A percentile compares a stretch with the other conserved stretches of the same genome.
These are phyloP conservation scores for Niebla homalea DNA, from an alignment of 495 filamentous ascomycete genomes.

Conservation along the genomic window DNA sequence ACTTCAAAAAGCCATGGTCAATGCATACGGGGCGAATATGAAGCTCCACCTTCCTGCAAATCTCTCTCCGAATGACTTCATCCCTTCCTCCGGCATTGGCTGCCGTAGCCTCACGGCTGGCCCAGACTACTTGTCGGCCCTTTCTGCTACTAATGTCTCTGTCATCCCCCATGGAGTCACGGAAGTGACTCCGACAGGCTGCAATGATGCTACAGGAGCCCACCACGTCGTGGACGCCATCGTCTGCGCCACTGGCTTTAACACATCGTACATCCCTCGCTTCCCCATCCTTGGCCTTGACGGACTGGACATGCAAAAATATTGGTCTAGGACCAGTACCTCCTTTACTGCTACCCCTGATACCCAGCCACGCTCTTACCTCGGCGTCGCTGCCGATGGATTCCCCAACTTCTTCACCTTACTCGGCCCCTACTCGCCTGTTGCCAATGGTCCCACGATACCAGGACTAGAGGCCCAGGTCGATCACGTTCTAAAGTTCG, in stretches of 20 bases:
- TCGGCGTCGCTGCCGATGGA: conserved; percentile 43
- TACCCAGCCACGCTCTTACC: conserved; percentile 36
- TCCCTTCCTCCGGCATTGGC: conserved; percentile 32
- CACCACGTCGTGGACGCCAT: conserved; percentile 29
- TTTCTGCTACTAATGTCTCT: conserved; percentile 34
- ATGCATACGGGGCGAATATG: conserved; percentile 30
- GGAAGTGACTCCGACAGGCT: conserved; percentile 31
- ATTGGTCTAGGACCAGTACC: conserved; percentile 29
- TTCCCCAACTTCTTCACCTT: conserved; percentile 57
- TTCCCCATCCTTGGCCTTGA: conserved; percentile 37
- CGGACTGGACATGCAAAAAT: conserved; percentile 33
- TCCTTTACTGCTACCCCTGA: no score
- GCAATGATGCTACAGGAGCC: conserved; percentile 35
- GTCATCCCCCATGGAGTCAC: conserved; percentile 28
- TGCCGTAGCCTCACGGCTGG: conserved; percentile 40
- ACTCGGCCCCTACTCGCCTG: conserved; percentile 32
- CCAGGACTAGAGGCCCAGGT: conserved; percentile 33
- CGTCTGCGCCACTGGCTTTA: conserved; percentile 40
- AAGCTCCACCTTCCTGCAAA: conserved; percentile 22
- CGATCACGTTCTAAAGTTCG: conserved; percentile 40
- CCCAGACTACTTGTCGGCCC: conserved; percentile 35
- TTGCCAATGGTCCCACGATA: conserved; percentile 34
- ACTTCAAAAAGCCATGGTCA: conserved; percentile 24
- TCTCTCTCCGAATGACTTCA: conserved; percentile 28
- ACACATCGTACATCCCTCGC: conserved; percentile 34